These are phyloP conservation scores for Cyclotella distinguenda DNA, from an alignment of 108 stramenopile species.

Conservation along the genomic window DNA sequence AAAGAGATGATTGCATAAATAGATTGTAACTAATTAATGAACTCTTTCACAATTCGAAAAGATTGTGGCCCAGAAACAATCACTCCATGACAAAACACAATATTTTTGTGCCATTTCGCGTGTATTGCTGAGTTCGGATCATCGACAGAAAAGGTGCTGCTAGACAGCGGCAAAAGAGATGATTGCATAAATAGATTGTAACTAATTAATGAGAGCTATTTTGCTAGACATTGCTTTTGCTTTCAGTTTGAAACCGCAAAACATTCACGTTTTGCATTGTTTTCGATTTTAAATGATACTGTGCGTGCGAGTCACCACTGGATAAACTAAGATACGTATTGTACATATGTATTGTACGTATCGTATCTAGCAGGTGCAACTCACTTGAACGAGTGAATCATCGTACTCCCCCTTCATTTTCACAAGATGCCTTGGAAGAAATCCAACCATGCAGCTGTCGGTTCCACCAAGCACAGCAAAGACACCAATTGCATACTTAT, in stretches of 20 bases:
- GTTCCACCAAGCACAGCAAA: no score
- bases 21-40: conserved; percentile 23
- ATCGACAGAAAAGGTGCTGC: neutral
- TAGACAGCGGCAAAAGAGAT: conserved; percentile 18
- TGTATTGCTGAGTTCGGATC: neutral
- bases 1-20: conserved; percentile 1
- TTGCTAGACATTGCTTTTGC: conserved; percentile 4
- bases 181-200: neutral
- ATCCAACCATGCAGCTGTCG: no score
- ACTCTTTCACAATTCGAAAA: no score
- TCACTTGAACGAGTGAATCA: no score
- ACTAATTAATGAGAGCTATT: conserved; percentile 1
- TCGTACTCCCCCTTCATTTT: no score
- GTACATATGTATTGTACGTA: conserved; percentile 3
- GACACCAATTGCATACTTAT: no score
- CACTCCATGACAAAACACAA: no score
- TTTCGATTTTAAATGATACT: neutral
- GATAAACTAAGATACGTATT: neutral
- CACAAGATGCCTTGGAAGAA: no score
- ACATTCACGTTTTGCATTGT: neutral
- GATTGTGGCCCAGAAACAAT: no score
- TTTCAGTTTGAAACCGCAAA: neutral
- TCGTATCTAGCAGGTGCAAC: conserved; percentile 4
- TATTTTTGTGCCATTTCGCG: no score
- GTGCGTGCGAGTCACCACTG: conserved; percentile 1